Evolutionary conservation across 129 eudicot species (phyloP).

Genomic region (Logfia minima): DNA sequence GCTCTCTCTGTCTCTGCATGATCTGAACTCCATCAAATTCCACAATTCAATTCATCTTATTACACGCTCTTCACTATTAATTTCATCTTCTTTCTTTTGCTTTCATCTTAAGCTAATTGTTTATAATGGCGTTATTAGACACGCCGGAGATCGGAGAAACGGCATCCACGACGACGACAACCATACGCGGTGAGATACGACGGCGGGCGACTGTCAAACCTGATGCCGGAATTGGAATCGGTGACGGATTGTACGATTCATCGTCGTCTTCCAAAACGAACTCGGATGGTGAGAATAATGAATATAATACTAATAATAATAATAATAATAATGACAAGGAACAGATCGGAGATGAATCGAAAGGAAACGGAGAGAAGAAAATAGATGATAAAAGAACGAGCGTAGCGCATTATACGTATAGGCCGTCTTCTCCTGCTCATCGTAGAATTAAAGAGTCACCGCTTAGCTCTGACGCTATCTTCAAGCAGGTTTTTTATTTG

Average conservation of each 20-base stretch:
- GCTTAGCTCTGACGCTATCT: slow-evolving; percentile 89
- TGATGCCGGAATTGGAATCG: slow-evolving; percentile 25
- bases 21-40: neutral
- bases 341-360: slow-evolving; percentile 37
- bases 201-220: slow-evolving; percentile 23
- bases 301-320: neutral
- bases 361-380: slow-evolving; percentile 24
- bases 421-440: slow-evolving; percentile 89
- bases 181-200: slow-evolving; percentile 29
- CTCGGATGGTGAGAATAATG: slow-evolving; percentile 30
- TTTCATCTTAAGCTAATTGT: neutral
- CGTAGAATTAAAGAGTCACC: slow-evolving; percentile 76
- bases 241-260: slow-evolving; percentile 22
- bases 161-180: slow-evolving; percentile 14
- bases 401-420: slow-evolving; percentile 42
- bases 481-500: slow-evolving; percentile 59
- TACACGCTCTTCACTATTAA: neutral
- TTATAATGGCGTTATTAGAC: slow-evolving; percentile 35
- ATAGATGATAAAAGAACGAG: slow-evolving; percentile 6
- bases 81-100: slow-evolving; percentile 9
- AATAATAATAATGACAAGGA: slow-evolving; percentile 17
- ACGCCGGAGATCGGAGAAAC: slow-evolving; percentile 31
- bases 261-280: slow-evolving; percentile 25
- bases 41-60: neutral
- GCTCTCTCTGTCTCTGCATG: neutral